Base-by-base conservation (phyloP, 352 stramenopile genomes). In the Pythium coloratum region DNA sequence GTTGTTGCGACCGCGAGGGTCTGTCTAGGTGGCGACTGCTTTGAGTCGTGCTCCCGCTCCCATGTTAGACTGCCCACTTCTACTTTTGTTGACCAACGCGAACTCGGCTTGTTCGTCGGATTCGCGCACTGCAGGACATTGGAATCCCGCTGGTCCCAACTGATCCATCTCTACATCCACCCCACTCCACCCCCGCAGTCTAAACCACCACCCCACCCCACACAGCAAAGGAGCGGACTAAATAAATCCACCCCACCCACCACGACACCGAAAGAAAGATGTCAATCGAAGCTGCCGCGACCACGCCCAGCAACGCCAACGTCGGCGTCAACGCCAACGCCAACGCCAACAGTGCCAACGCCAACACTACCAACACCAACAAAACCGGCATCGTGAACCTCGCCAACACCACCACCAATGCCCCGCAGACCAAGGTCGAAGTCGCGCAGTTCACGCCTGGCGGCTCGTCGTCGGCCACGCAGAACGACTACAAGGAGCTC, bases 81-180 rank as follows among this genome's bases (percentile, higher is more conserved):
- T 71, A 71, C 65, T 71, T 71, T 71, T 70, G 26, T 60, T 70
- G 64, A 62, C 40, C 55, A 34, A 46, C 56, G 56, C 38, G 55
- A 28, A 47, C 26, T 42, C 30, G 51, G n/a, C 28, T 4, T 30
- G 28, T 30, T 49, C 51, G 14, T 38, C 40, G 49, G 59, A 44
- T 32, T 53, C 36, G 54, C 26, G 47, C 26, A 2, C 30, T 54
- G 38, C 36, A 59, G 38, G 55, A 44, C 53, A 33, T 26, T 42
- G 60, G 61, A 26, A 59, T 62, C 61, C 53, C 24, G 51, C 40
- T 28, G 34, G 36, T 36, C 49, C 10, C 26, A 36, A 55, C 49
- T 55, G 49, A 55, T 55, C 49, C 28, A 38, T 55, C 49, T 36
- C 49, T 55, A 55, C 49, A 36, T 55, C 49, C 24, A 38, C 49